Base-by-base conservation (phyloP, 805 yeast species). In the Lipomyces chichibuensis region DNA sequence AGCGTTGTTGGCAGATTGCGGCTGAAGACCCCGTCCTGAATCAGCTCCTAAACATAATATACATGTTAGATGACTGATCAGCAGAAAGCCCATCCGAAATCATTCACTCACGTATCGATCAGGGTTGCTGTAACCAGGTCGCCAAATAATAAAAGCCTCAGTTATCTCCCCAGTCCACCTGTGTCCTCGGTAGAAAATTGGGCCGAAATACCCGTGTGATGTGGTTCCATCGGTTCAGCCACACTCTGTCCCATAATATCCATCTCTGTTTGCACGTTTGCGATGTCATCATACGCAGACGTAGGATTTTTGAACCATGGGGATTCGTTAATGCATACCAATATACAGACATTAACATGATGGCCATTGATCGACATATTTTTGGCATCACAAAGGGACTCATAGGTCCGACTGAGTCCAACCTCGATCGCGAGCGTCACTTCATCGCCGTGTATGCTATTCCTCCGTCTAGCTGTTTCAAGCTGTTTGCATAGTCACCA, bases 391-490 rank as follows among this genome's bases (percentile, higher is more conserved):
- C 54, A 51, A 11, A 51, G 54, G 13, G 25, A 8, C 5, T 13
- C 7, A 51, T 51, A 51, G 29, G 7, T n/a, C 54, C n/a, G 23
- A n/a, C 54, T 20, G 29, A 51, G 7, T 4, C 54, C 54, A n/a
- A n/a, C 54, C 54, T 51, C 54, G 29, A 51, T 5, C 6, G 13
- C 54, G 17, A 51, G 13, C 13, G 29, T 51, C 3, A 51, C 27
- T n/a, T 25, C 7, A 11, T 11, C 7, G 7, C 2, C 1, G 2
- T 20, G n/a, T 51, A 51, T 5, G 5, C 23, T 5, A 51, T 9
- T 51, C 54, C 54, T 9, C 54, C 54, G n/a, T 51, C 54, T n/a
- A 27, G 54, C 29, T 51, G 54, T n/a, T 51, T 51, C 6, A 11
- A 46, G 52, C 52, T 46, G 25, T 46, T 46, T 13, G 52, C 52